phyloP scores from a whole-genome alignment of 352 stramenopile genomes.

The Phytophthora crassamura region DNA sequence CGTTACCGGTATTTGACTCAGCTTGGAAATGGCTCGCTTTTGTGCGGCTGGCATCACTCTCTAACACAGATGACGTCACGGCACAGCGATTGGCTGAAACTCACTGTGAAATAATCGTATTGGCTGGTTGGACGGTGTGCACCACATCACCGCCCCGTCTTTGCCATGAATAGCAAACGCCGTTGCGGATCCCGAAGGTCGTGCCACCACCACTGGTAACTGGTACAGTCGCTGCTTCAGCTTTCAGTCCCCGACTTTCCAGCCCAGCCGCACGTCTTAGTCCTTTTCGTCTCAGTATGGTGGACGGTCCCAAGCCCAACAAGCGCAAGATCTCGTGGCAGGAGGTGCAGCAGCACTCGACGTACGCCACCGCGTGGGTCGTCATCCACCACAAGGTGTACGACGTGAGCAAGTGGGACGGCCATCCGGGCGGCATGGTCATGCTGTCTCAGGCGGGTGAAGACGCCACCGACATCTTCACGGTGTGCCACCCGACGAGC shows the following conservation, averaged over 20 bases:
- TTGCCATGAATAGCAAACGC: no score
- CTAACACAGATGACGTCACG: slow-evolving; percentile 32
- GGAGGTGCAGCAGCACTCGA: slow-evolving; percentile 82
- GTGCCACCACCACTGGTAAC: slow-evolving; percentile 32
- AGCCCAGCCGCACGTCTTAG: slow-evolving; percentile 12
- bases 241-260: slow-evolving; percentile 40
- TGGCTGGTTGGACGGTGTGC: slow-evolving; percentile 7
- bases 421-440: slow-evolving; percentile 90
- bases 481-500: slow-evolving; percentile 95
- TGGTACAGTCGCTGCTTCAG: slow-evolving; percentile 33
- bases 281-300: slow-evolving; percentile 41
- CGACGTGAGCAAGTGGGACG: slow-evolving; percentile 89
- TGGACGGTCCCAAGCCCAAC: slow-evolving; percentile 61
- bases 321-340: slow-evolving; percentile 77
- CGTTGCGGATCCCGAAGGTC: slow-evolving; percentile 21
- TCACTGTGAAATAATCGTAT: not conserved
- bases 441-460: slow-evolving; percentile 98
- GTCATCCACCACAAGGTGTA: slow-evolving; percentile 94
- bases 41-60: slow-evolving; percentile 22
- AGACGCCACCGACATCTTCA: slow-evolving; percentile 99
- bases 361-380: slow-evolving; percentile 83
- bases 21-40: no score
- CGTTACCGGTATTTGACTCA: no score
- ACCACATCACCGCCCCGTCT: slow-evolving; percentile 12
- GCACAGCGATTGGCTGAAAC: slow-evolving; percentile 12